Conservation (phyloP, 305 asterid species). For the Petunia hybrid region DNA sequence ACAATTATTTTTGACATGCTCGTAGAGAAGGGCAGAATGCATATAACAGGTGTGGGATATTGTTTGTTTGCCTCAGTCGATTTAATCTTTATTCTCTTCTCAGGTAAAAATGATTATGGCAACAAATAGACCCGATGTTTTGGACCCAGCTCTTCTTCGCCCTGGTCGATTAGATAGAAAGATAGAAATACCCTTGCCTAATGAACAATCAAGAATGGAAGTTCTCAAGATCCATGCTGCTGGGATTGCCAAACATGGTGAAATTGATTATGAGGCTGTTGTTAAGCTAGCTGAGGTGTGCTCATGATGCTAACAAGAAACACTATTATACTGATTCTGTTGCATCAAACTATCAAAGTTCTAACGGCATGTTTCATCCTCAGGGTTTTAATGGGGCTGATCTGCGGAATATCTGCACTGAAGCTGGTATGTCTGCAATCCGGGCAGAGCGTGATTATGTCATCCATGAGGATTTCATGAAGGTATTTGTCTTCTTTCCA, state of each 20-base stretch:
- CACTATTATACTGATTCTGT: slow-evolving; percentile 2
- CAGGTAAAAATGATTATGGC: slow-evolving; percentile 98
- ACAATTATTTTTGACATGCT: background rate
- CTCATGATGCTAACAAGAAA: slow-evolving; percentile 9
- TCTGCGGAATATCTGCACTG: slow-evolving; percentile 84
- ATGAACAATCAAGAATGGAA: slow-evolving; percentile 97
- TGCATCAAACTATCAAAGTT: background rate
- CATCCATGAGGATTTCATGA: slow-evolving; percentile 97
- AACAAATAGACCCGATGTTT: slow-evolving; percentile 90
- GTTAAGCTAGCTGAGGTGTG: slow-evolving; percentile 96
- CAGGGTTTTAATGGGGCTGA: slow-evolving; percentile 95
- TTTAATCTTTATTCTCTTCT: slow-evolving; percentile 33
- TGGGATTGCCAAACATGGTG: slow-evolving; percentile 98
- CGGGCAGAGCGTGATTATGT: slow-evolving; percentile 96
- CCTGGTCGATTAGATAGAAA: slow-evolving; percentile 95
- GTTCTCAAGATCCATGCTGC: slow-evolving; percentile 92
- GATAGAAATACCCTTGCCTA: slow-evolving; percentile 87
- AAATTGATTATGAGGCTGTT: slow-evolving; percentile 95
- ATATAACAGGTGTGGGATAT: background rate
- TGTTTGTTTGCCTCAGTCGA: slow-evolving; percentile 22
- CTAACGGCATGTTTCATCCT: background rate
- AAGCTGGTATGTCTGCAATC: slow-evolving; percentile 91
- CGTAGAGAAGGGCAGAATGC: background rate
- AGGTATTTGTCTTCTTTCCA: slow-evolving; percentile 10
- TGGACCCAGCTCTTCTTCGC: slow-evolving; percentile 96